These are phyloP conservation scores for Pythium dissotocum DNA, from an alignment of 352 stramenopile genomes.

Conservation along the genomic window DNA sequence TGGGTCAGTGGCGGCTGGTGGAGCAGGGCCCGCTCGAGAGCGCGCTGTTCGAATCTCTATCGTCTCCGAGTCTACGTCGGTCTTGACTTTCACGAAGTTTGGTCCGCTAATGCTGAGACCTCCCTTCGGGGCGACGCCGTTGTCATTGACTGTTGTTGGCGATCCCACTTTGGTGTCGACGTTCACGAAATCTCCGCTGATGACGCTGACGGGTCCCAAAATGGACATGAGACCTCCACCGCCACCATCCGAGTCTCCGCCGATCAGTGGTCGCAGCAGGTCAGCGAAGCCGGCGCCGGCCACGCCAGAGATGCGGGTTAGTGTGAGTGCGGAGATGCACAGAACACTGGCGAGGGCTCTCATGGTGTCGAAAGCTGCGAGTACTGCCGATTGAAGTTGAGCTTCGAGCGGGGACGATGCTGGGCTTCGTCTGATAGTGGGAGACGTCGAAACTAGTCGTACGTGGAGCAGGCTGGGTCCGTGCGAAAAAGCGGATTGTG, in stretches of 20 bases:
- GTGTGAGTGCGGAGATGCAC: background rate
- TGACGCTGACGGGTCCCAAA: slow-evolving; percentile 1
- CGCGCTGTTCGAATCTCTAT: slow-evolving; percentile 1
- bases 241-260: background rate
- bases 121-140: background rate
- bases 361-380: background rate
- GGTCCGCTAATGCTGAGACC: slow-evolving; percentile 1
- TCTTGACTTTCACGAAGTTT: slow-evolving; percentile 11
- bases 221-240: background rate
- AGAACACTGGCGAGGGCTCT: background rate
- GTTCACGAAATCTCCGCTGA: background rate
- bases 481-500: background rate
- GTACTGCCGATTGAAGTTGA: background rate
- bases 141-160: slow-evolving; percentile 7
- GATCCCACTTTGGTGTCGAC: slow-evolving; percentile 7
- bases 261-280: background rate
- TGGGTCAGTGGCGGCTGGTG: background rate
- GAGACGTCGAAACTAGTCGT: too few species aligned
- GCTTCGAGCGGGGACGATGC: background rate
- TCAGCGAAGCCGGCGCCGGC: background rate
- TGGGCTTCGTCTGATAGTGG: background rate
- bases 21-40: background rate
- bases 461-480: background rate
- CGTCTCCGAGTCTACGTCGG: slow-evolving; percentile 12
- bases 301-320: background rate